These are phyloP conservation scores for Psidium friedrichsthalianum DNA, from an alignment of 345 rosid species.

Conservation along the genomic window DNA sequence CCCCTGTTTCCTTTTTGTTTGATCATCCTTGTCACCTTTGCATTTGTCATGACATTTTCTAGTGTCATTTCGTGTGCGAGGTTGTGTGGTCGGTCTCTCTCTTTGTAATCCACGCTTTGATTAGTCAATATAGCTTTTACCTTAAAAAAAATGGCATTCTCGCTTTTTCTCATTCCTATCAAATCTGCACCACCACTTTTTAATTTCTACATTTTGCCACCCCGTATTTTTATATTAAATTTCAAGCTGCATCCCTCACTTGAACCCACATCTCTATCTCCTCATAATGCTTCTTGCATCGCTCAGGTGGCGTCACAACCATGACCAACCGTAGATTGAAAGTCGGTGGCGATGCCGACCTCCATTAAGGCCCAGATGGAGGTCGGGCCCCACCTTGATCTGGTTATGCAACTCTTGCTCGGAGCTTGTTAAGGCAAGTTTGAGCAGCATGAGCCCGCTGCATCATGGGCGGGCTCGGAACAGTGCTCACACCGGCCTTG, in stretches of 20 bases:
- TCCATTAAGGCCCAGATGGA: not conserved
- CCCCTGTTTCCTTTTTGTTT: too few relatives aligned
- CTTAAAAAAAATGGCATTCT: too few relatives aligned
- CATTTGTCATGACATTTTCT: too few relatives aligned
- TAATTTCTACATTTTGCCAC: not conserved
- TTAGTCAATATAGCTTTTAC: too few relatives aligned
- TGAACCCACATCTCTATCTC: not conserved
- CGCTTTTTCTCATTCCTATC: not conserved
- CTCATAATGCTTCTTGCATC: not conserved
- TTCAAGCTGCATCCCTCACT: not conserved
- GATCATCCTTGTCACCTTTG: too few relatives aligned
- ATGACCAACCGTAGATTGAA: not conserved
- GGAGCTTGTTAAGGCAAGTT: not conserved
- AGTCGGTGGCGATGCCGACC: not conserved
- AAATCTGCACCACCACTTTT: not conserved
- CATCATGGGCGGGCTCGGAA: not conserved
- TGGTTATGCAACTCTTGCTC: not conserved
- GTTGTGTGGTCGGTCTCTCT: too few relatives aligned
- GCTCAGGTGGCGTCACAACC: not conserved
- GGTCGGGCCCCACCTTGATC: not conserved
- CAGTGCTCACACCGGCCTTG: not conserved
- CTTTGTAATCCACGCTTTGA: too few relatives aligned
- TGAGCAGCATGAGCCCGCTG: not conserved
- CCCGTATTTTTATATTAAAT: not conserved
- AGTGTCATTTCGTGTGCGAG: too few relatives aligned